Evolutionary conservation across 768 basidiomycete species (phyloP).

Genomic region (Termitomyces sp.): DNA sequence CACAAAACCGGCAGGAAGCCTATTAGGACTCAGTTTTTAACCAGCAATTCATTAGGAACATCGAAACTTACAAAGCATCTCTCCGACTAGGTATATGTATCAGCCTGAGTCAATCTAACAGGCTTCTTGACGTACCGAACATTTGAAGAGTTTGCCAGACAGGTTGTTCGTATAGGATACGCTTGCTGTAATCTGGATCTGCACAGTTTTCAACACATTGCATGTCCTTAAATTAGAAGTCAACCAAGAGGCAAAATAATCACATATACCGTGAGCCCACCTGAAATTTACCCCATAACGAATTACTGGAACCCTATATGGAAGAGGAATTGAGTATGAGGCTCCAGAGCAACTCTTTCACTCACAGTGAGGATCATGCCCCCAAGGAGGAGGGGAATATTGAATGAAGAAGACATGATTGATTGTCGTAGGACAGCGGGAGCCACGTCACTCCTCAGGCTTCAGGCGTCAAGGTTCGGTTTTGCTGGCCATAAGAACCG

Average conservation of each 20-base stretch:
- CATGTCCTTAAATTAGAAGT: constrained; percentile 66
- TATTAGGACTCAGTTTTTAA: constrained; percentile 26
- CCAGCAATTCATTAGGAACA: constrained; percentile 13
- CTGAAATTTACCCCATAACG: constrained; percentile 84
- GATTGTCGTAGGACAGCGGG: not conserved
- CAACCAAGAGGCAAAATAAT: not conserved
- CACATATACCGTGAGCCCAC: constrained; percentile 27
- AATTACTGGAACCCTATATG: constrained; percentile 73
- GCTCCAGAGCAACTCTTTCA: not conserved
- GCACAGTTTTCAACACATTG: constrained; percentile 95
- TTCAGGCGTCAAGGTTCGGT: not conserved
- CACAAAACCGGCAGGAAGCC: constrained; percentile 84
- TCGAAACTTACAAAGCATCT: constrained; percentile 79
- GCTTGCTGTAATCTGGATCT: constrained; percentile 53
- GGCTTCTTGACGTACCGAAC: constrained; percentile 58
- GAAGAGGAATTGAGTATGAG: constrained; percentile 1
- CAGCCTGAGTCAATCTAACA: constrained; percentile 19
- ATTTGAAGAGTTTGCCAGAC: constrained; percentile 91
- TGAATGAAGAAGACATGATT: constrained; percentile 63
- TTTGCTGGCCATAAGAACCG: not conserved
- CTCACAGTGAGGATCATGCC: constrained; percentile 90
- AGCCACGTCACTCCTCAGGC: not conserved
- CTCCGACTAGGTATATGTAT: constrained; percentile 63
- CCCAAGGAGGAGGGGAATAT: constrained; percentile 74
- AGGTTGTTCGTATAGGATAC: constrained; percentile 87